Base-by-base conservation (phyloP, 163 green algal genomes). In the Prototheca wickerhamii region DNA sequence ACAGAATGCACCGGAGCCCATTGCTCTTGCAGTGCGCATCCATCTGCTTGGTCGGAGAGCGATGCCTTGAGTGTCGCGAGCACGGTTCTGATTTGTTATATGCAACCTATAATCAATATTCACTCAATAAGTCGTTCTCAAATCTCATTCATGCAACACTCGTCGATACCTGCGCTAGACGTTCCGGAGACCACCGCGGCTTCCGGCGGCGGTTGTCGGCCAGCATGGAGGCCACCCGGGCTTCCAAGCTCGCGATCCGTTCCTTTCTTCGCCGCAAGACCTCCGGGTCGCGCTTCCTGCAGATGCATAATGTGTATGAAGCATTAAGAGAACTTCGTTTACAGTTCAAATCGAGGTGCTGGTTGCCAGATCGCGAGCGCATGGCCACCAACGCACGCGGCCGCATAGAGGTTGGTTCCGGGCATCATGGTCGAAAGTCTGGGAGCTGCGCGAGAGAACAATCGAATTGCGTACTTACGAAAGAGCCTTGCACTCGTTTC, bases 1-100 rank as follows among this genome's bases (percentile, higher is more conserved):
- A 73, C 57, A 73, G 61, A 31, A 73, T 58, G 31, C 67, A 73
- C 1, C 67, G 62, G 23, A 69, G 61, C 23, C 67, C 59, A n/a
- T 61, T 26, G 6, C 53, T 21, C 3, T 61, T 40, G 7, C 32
- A 37, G 15, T 49, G 20, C 34, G 15, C 23, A 28, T 72, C 65
- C 40, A 72, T 55, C 35, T 55, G 15, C 50, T 52, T 62, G 4
- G 37, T 21, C 10, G 10, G 15, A 21, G 37, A 44, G n/a, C n/a
- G n/a, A n/a, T n/a, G n/a, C n/a, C n/a, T n/a, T n/a, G n/a, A n/a
- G n/a, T n/a, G n/a, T n/a, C n/a, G n/a, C n/a, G n/a, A n/a, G n/a
- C n/a, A n/a, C n/a, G n/a, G n/a, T n/a, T n/a, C n/a, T n/a, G n/a
- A n/a, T n/a, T n/a, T 44, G 37, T 44, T 44, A 15, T 10, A 44